Evolutionary conservation across 2,329 filamentous ascomycete genomes (phyloP), one percentile per base, ranked within the genome.

Genomic region (Cladophialophora chaetospira): DNA sequence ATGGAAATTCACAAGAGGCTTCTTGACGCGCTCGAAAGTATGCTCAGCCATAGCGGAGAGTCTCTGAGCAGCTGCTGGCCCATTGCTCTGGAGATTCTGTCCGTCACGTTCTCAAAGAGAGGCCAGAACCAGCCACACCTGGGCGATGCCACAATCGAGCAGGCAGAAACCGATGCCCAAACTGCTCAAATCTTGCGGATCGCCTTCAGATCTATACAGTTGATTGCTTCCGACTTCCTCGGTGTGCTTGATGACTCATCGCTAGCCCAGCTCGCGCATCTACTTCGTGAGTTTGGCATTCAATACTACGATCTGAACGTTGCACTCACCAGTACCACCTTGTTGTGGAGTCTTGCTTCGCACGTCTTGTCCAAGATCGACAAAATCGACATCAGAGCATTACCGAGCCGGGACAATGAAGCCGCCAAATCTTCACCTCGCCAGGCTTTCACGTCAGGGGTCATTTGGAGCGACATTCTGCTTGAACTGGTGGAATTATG

Each of bases 301-400:
- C 94, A 99, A 71, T 82, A 87, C 62, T 89, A 96, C 64, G 94
- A 99, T 68, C 80, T 99, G 33, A 99, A 99, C 65, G 95, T 97
- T 67, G 93, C 93, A 0, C 78, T 99, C 23, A 97, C 94, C 29
- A 94, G 92, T 1, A 89, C 96, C 6, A 96, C 93, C 0, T 94
- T 96, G 69, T 96, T 96, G 71, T 97, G 92, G 91, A 92, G 93
- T 52, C 82, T 97, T 5, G 96, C 93, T 0, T 92, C 52, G n/a
- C 58, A 52, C 11, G 61, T 57, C 23, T 23, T 60, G 36, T 55
- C 45, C 35, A 52, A 47, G 11, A 52, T 58, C 13, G 54, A 57
- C 31, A 51, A n/a, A 11, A 57, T 63, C 26, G 53, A 58, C 3
- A 26, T 58, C 5, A 26, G 33, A 51, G 15, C 28, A 1, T 35